These are phyloP conservation scores for Cryptococcus sp. DNA, from an alignment of 1,284 basidiomycete genomes.

Conservation along the genomic window DNA sequence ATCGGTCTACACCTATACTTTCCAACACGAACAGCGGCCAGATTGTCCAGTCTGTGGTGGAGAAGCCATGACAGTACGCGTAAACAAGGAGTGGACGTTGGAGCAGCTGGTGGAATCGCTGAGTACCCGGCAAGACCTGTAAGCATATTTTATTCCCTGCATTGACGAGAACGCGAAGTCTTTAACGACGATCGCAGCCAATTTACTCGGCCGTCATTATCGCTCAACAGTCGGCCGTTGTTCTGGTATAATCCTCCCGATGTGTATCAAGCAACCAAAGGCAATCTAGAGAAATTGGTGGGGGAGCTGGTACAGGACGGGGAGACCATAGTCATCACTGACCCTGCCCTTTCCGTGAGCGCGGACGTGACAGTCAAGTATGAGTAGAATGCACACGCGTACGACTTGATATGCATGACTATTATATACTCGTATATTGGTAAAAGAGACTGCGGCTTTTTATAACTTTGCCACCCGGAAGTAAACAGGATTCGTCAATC, in stretches of 20 bases:
- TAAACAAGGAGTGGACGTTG: constrained; percentile 72
- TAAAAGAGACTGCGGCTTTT: not conserved
- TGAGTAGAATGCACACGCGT: not conserved
- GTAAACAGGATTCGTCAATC: not conserved
- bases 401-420: not conserved
- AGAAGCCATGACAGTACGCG: constrained; percentile 70
- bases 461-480: not conserved
- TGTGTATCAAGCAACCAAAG: constrained; percentile 80
- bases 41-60: constrained; percentile 99
- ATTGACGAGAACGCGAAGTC: constrained; percentile 6
- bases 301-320: constrained; percentile 74
- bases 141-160: constrained; percentile 44
- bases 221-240: constrained; percentile 65
- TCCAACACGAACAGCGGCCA: constrained; percentile 86
- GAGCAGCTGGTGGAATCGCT: constrained; percentile 83
- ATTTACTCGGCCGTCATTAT: constrained; percentile 87
- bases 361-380: constrained; percentile 66
- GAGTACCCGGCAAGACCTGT: constrained; percentile 84
- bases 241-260: constrained; percentile 92
- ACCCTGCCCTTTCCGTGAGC: constrained; percentile 82
- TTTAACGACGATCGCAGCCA: constrained; percentile 61
- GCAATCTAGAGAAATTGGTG: constrained; percentile 83
- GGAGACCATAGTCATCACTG: constrained; percentile 83
- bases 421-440: not conserved
- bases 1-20: constrained; percentile 95